Base-by-base conservation (phyloP, 768 basidiomycete genomes). In the Mycena floridula region DNA sequence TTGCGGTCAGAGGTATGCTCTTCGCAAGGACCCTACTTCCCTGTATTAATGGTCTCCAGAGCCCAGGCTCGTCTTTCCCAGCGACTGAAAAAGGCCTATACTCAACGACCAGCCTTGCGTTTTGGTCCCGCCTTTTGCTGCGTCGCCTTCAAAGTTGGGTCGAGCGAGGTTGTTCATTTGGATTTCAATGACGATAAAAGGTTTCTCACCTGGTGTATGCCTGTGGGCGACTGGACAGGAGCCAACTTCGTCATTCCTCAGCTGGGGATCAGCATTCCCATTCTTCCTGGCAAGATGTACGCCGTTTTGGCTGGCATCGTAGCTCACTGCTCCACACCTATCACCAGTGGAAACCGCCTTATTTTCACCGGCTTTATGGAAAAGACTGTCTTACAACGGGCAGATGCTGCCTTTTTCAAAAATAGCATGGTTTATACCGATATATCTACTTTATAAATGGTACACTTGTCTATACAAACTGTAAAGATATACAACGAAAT, bases 111-210 rank as follows among this genome's bases (percentile, higher is more conserved):
- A 25, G 44, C 50, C 21, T 35, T 59, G 22, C 49, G 60, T 47
- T 55, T 61, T 35, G 37, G 43, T 6, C 50, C 52, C 3, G 46
- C 54, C 1, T 59, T 61, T 40, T 58, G 53, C 40, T 45, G 57
- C 6, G 42, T 57, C n/a, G 55, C 58, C 21, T 42, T 53, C 8
- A 61, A 61, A 44, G 60, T 56, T 30, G 60, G 60, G 5, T 49
- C 50, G 15, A 59, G 58, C 40, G 55, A 61, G 26, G 40, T 28
- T 6, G n/a, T 54, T 23, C 59, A 61, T 27, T 28, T 61, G 1
- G 58, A 61, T 42, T 57, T 37, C 35, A 58, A 57, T 25, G 57
- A 61, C 40, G 37, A 42, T 18, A 27, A 20, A 2, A 16, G 54
- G 9, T 42, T 43, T 15, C 44, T 57, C 24, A 50, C 55, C 11